phyloP scores from a whole-genome alignment of 202 grass and related monocot genomes.

The Panicum hallii region DNA sequence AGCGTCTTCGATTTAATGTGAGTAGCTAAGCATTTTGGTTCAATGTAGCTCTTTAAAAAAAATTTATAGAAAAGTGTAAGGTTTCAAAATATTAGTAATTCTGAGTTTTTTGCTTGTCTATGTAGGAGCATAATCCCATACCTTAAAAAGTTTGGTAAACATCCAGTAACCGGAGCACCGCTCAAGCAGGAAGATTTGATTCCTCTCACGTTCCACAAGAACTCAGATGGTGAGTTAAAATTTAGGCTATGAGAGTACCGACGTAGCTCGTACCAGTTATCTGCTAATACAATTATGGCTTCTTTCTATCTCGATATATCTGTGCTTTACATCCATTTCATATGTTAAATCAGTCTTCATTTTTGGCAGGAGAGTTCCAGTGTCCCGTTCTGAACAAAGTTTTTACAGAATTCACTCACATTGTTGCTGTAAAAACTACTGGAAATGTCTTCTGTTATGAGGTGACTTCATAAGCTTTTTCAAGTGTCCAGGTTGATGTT shows the following conservation, averaged over 20 bases:
- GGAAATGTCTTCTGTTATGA: slow-evolving; percentile 99
- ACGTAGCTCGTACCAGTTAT: not conserved
- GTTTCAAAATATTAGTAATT: not conserved
- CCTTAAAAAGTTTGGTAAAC: slow-evolving; percentile 87
- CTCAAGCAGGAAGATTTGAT: slow-evolving; percentile 88
- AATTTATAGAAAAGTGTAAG: slow-evolving; percentile 10
- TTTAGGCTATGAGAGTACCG: not conserved
- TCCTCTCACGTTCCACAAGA: slow-evolving; percentile 92
- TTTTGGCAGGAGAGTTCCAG: slow-evolving; percentile 83
- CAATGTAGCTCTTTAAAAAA: not conserved
- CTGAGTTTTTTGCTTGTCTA: slow-evolving; percentile 29
- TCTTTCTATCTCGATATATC: not conserved
- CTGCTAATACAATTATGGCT: slow-evolving; percentile 3
- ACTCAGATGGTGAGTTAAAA: slow-evolving; percentile 76
- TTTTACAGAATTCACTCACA: slow-evolving; percentile 96
- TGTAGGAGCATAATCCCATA: slow-evolving; percentile 95
- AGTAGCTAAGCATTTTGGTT: slow-evolving; percentile 38
- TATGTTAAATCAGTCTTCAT: slow-evolving; percentile 6
- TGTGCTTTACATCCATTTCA: not conserved
- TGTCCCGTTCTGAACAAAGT: slow-evolving; percentile 98
- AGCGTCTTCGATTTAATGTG: slow-evolving; percentile 94
- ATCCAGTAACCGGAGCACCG: slow-evolving; percentile 74
- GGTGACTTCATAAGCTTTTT: slow-evolving; percentile 47
- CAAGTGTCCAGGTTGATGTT: slow-evolving; percentile 16
- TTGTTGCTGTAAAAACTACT: slow-evolving; percentile 99